Evolutionary conservation across 2,329 filamentous ascomycete genomes (phyloP).

Genomic region (Cercospora beticola): DNA sequence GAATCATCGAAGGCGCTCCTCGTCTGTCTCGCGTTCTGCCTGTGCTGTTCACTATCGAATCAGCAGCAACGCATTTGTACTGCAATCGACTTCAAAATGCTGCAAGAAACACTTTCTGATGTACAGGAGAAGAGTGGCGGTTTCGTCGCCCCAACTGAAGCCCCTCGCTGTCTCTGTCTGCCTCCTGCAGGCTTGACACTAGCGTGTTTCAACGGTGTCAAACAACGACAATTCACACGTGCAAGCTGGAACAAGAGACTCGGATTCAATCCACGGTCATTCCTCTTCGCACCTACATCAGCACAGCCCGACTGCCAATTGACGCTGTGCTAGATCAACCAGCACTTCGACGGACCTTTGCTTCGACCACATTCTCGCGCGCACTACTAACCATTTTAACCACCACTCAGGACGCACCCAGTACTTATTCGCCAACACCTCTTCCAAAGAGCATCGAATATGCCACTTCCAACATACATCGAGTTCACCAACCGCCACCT

Average conservation of each 20-base stretch:
- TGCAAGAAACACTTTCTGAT: neutral
- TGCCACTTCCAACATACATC: neutral
- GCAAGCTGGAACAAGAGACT: neutral
- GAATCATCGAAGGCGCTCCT: neutral
- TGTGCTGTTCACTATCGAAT: neutral
- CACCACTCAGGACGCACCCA: neutral
- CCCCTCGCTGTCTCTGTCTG: neutral
- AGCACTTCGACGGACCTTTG: neutral
- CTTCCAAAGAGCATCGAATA: neutral
- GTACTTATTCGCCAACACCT: neutral
- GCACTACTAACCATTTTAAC: neutral
- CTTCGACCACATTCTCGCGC: neutral
- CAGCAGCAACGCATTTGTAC: neutral
- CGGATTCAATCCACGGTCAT: neutral
- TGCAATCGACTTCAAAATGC: neutral
- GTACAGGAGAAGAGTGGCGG: neutral
- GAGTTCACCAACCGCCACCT: neutral
- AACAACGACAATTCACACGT: neutral
- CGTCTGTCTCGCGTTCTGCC: neutral
- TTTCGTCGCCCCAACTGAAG: neutral
- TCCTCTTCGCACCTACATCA: neutral
- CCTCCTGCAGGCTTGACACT: neutral
- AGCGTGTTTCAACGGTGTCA: neutral
- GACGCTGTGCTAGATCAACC: neutral
- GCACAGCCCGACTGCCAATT: neutral